Percentiles rank a stretch among this genome's conserved stretches.
phyloP scores from a whole-genome alignment of 306 rosid genomes.

The Prunus davidiana region DNA sequence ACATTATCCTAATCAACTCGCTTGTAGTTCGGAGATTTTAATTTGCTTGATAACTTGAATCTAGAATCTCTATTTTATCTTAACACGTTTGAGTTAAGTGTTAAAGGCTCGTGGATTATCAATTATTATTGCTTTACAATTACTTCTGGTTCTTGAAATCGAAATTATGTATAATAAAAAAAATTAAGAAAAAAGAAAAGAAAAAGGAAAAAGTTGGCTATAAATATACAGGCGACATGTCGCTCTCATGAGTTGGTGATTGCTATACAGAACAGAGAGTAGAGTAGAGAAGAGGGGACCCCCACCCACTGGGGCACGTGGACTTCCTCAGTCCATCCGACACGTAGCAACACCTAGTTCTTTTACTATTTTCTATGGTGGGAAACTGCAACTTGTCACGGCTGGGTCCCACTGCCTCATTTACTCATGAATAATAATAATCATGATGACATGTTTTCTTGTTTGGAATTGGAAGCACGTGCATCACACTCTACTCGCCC shows the following conservation, averaged over 20 bases:
- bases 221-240: neutral
- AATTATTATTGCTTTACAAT: too few species aligned
- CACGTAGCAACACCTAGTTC: neutral
- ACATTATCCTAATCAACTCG: too few species aligned
- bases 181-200: too few species aligned
- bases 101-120: too few species aligned
- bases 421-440: neutral
- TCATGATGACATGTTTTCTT: neutral
- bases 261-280: neutral
- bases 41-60: too few species aligned
- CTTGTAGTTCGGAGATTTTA: too few species aligned
- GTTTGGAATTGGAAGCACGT: slow-evolving; percentile 27
- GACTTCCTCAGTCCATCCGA: neutral
- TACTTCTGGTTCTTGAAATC: neutral
- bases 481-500: slow-evolving; percentile 16
- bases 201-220: neutral
- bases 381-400: slow-evolving; percentile 24
- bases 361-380: neutral
- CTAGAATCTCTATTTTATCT: too few species aligned
- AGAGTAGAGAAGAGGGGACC: neutral
- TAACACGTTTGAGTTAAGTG: too few species aligned
- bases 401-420: slow-evolving; percentile 24
- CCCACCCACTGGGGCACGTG: slow-evolving; percentile 2
- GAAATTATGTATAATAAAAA: neutral
- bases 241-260: slow-evolving; percentile 1